Evolutionary conservation across 1,139 yeast genomes (phyloP).

Genomic region (Saccharomyces hybrid): DNA sequence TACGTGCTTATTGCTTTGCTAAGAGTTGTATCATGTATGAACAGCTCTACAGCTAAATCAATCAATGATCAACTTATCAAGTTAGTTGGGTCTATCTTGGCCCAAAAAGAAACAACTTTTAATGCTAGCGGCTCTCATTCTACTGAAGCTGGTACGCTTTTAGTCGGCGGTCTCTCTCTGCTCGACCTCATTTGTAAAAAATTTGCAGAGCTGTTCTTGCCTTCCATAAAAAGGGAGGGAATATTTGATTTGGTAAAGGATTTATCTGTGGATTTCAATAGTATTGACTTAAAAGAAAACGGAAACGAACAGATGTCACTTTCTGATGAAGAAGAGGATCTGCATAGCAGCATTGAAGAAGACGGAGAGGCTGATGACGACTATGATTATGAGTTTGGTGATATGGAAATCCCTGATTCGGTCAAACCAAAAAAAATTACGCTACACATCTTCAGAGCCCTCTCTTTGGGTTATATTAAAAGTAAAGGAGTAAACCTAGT

Average conservation of each 20-base stretch:
- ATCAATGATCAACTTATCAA: constrained; percentile 35
- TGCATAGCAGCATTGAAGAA: constrained; percentile 15
- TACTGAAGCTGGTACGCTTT: constrained; percentile 35
- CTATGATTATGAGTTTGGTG: constrained; percentile 27
- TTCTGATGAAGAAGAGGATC: constrained; percentile 16
- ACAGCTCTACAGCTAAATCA: constrained; percentile 15
- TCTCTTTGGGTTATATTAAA: constrained; percentile 10
- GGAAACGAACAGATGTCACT: constrained; percentile 12
- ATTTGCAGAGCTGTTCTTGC: constrained; percentile 19
- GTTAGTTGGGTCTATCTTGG: constrained; percentile 61
- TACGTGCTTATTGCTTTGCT: constrained; percentile 50
- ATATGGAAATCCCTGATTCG: constrained; percentile 21
- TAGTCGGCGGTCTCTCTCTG: constrained; percentile 49
- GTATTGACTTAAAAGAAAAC: constrained; percentile 19
- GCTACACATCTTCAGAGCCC: constrained; percentile 16
- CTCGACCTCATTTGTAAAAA: constrained; percentile 38
- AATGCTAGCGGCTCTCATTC: constrained; percentile 17
- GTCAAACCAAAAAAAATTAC: constrained; percentile 20
- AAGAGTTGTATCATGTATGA: constrained; percentile 37
- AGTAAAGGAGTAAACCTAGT: constrained; percentile 10
- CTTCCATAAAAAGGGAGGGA: constrained; percentile 65
- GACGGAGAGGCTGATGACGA: constrained; percentile 27
- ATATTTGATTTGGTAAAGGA: constrained; percentile 39
- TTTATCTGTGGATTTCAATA: constrained; percentile 7
- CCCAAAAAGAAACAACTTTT: constrained; percentile 43